These are phyloP conservation scores for Litsea cubeba DNA, from an alignment of 164 flowering plant species.

Conservation along the genomic window DNA sequence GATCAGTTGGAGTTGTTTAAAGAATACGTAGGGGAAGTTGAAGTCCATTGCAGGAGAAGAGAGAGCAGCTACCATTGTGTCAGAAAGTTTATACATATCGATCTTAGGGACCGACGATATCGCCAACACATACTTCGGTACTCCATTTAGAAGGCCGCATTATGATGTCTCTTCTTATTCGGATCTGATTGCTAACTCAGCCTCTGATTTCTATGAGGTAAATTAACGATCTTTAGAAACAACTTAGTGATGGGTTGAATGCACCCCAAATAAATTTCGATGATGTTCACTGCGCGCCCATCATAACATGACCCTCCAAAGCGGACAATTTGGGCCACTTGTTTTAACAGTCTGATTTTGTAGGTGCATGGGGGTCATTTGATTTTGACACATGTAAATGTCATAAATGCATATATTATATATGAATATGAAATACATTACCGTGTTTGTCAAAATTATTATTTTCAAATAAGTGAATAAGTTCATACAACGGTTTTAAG, in stretches of 20 bases:
- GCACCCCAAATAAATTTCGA: too few relatives aligned
- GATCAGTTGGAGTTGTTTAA: slow-evolving; percentile 52
- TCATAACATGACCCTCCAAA: too few relatives aligned
- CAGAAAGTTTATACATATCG: slow-evolving; percentile 36
- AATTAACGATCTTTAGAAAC: background rate
- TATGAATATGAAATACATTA: too few relatives aligned
- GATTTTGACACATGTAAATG: too few relatives aligned
- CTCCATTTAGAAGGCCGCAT: slow-evolving; percentile 17
- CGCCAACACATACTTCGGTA: slow-evolving; percentile 44
- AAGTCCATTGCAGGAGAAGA: slow-evolving; percentile 46
- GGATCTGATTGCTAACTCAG: slow-evolving; percentile 35
- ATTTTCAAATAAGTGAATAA: too few relatives aligned
- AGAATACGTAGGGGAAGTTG: slow-evolving; percentile 48
- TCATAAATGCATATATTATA: too few relatives aligned
- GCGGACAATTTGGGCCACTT: too few relatives aligned
- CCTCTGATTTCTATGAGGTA: slow-evolving; percentile 48
- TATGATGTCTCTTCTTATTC: slow-evolving; percentile 52
- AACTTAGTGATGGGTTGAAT: background rate
- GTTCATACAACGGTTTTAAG: too few relatives aligned
- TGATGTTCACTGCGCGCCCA: too few relatives aligned
- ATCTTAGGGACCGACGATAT: slow-evolving; percentile 65
- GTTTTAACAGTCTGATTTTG: too few relatives aligned
- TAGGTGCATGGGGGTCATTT: too few relatives aligned
- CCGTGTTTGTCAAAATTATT: too few relatives aligned
- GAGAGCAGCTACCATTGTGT: slow-evolving; percentile 30